phyloP scores from a whole-genome alignment of 2,329 filamentous ascomycete species.

The Trichoderma lentiforme region DNA sequence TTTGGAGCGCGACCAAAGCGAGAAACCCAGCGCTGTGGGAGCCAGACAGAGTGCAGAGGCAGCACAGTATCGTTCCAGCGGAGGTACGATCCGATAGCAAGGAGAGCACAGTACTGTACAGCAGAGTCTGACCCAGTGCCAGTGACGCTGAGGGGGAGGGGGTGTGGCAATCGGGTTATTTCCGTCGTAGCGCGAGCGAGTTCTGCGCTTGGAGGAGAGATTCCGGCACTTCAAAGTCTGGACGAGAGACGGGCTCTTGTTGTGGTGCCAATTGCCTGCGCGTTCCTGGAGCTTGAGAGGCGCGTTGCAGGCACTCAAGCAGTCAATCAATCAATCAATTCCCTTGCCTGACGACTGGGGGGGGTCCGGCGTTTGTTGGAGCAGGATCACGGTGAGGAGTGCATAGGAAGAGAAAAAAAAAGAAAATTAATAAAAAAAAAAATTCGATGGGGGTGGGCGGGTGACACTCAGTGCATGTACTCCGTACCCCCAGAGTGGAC shows the following conservation, averaged over 20 bases:
- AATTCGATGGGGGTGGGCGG: background rate
- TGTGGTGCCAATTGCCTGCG: background rate
- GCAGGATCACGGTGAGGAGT: slow-evolving; percentile 1
- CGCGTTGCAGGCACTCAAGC: background rate
- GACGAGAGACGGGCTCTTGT: background rate
- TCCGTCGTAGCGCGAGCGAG: slow-evolving; percentile 26
- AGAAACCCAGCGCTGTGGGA: slow-evolving; percentile 25
- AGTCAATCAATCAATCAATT: background rate
- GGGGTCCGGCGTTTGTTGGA: background rate
- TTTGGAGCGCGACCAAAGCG: background rate
- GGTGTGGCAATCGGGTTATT: slow-evolving; percentile 33
- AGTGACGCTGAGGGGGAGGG: slow-evolving; percentile 20
- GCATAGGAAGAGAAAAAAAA: background rate
- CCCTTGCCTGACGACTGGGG: background rate
- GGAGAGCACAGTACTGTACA: no score
- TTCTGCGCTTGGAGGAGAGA: background rate
- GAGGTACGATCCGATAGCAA: slow-evolving; percentile 9
- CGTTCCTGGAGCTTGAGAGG: background rate
- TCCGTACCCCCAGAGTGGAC: background rate
- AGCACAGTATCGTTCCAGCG: background rate
- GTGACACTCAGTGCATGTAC: slow-evolving; percentile 12
- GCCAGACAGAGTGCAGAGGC: background rate
- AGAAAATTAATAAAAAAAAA: background rate
- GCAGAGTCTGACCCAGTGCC: slow-evolving; percentile 3
- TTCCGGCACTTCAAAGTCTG: background rate